Conservation (phyloP, 78 protist species). For the Fonticula alba region DNA sequence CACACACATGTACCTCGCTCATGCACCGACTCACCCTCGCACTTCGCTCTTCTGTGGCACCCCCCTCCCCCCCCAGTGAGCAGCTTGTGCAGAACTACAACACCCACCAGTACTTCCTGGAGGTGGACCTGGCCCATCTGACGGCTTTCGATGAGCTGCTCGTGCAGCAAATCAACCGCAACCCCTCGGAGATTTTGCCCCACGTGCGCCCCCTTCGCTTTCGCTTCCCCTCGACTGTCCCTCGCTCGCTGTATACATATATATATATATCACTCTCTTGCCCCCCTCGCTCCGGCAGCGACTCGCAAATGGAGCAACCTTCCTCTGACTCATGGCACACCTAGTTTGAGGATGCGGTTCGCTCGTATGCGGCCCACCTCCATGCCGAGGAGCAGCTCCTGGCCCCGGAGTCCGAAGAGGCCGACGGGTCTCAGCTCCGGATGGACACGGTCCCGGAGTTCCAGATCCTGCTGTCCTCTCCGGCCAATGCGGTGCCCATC, state of each 20-base stretch:
- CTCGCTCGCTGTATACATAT: not conserved
- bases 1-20: too few relatives aligned
- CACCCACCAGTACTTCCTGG: conserved; percentile 4
- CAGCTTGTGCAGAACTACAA: conserved; percentile 1
- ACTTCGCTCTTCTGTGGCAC: too few relatives aligned
- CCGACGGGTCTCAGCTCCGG: too few relatives aligned
- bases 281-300: not conserved
- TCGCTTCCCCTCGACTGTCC: not conserved
- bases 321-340: not conserved
- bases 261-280: not conserved
- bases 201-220: not conserved
- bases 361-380: too few relatives aligned
- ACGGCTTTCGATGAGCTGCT: not conserved
- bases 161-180: not conserved
- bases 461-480: conserved; percentile 34
- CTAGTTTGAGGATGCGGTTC: conserved; percentile 1
- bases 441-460: conserved; percentile 6
- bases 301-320: not conserved
- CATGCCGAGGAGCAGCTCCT: conserved; percentile 3
- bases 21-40: not conserved
- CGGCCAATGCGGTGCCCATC: conserved; percentile 25
- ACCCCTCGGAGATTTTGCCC: conserved; percentile 3
- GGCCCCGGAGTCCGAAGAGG: too few relatives aligned
- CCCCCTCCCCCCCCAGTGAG: conserved; percentile 15
- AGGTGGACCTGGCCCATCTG: conserved; percentile 21